Evolutionary conservation across 345 rosid species (phyloP), one percentile per base, ranked within the genome.

Genomic region (Arabis hirsuta): DNA sequence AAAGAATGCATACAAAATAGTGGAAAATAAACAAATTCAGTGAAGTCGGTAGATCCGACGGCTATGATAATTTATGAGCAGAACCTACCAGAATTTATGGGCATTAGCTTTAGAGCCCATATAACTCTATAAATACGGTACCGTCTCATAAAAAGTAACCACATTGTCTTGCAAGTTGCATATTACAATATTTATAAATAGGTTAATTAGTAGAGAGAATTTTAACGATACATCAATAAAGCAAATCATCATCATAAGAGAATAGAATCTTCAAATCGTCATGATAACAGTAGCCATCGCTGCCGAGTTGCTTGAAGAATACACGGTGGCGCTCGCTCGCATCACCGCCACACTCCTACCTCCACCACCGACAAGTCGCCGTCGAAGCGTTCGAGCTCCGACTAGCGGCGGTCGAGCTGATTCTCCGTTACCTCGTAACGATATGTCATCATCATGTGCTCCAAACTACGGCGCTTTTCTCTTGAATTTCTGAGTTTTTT

Each of bases 281-380:
- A 77, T 77, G 80, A 77, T 77, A 58, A 72, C 73, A 14, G 73
- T 77, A 44, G 64, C 80, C n/a, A 77, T 77, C 8, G 77, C 77
- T 1, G 80, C 80, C 12, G 73, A 77, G 80, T 72, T 77, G 56
- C 77, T 77, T 48, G 80, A 71, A 53, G 80, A 77, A 67, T 77
- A 72, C 69, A 77, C 80, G 73, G 67, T 34, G 53, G 80, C 77
- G 12, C 73, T 77, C 2, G 59, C 80, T 52, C 76, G 80, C 38
- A 65, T 77, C 57, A 77, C 77, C 7, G 73, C 73, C 38, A 72
- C 66, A 14, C 57, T 77, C 12, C 77, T 77, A 39, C 77, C 77
- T 54, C 26, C 36, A 39, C 80, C 53, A 58, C 80, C 69, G 5
- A 60, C 52, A 50, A 52, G 59, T 65, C 76, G 69, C 13, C 73